Evolutionary conservation across 768 basidiomycete genomes (phyloP).

Genomic region (Hericium coralloides): DNA sequence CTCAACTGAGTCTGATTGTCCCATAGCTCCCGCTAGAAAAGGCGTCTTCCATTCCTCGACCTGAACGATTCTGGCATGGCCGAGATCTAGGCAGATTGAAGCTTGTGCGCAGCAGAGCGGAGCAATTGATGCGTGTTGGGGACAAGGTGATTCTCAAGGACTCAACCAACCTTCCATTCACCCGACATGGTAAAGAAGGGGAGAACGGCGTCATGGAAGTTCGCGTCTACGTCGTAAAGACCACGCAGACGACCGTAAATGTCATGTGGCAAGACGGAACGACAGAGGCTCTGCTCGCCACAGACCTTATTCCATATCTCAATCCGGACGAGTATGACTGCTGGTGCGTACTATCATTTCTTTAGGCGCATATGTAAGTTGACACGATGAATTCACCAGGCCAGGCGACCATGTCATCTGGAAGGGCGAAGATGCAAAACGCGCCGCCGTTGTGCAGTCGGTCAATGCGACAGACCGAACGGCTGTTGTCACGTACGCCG

Average conservation of each 20-base stretch:
- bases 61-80: conserved; percentile 69
- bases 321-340: conserved; percentile 91
- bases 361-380: neutral
- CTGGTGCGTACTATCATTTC: conserved; percentile 42
- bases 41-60: conserved; percentile 52
- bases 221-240: conserved; percentile 52
- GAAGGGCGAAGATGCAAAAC: conserved; percentile 62
- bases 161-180: conserved; percentile 36
- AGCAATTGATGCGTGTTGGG: conserved; percentile 61
- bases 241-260: conserved; percentile 59
- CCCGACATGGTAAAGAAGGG: conserved; percentile 49
- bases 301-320: conserved; percentile 68
- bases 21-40: conserved; percentile 49
- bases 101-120: conserved; percentile 49
- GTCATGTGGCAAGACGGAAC: conserved; percentile 88
- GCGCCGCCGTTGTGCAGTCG: conserved; percentile 67
- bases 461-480: conserved; percentile 68
- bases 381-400: conserved; percentile 32
- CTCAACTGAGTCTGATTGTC: conserved; percentile 2
- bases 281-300: conserved; percentile 49
- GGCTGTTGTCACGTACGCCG: conserved; percentile 52
- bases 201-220: conserved; percentile 42
- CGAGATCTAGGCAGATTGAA: conserved; percentile 54
- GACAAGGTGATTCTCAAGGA: conserved; percentile 61
- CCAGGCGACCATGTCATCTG: conserved; percentile 88